phyloP scores from a whole-genome alignment of 108 stramenopile species.

The Cylindrotheca closterium region DNA sequence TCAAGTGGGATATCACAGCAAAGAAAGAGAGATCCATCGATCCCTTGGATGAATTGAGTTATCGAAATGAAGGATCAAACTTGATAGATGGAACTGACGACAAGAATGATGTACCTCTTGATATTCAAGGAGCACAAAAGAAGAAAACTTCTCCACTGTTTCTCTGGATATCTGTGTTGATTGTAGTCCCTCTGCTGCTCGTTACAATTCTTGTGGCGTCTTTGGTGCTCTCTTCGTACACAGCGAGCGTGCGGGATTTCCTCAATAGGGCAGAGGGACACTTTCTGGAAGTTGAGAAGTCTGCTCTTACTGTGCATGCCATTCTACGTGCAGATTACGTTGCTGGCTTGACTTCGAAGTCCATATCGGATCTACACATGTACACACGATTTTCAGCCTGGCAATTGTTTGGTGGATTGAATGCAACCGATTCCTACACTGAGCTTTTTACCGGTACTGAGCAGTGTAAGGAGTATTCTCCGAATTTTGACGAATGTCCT shows the following conservation, averaged over 20 bases:
- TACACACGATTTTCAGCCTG: conserved; percentile 38
- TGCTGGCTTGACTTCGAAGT: conserved; percentile 12
- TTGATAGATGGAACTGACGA: not conserved
- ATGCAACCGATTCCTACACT: conserved; percentile 10
- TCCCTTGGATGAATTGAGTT: not conserved
- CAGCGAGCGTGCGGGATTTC: conserved; percentile 9
- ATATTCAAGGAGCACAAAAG: not conserved
- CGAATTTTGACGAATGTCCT: conserved; percentile 2
- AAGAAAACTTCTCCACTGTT: conserved; percentile 34
- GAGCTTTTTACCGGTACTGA: conserved; percentile 24
- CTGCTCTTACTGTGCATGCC: conserved; percentile 10
- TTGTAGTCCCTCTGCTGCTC: conserved; percentile 37
- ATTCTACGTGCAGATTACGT: conserved; percentile 25
- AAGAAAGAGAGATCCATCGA: not conserved
- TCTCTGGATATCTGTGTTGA: conserved; percentile 39
- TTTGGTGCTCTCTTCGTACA: conserved; percentile 16
- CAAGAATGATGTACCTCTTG: not conserved
- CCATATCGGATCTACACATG: conserved; percentile 31
- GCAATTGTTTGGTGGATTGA: conserved; percentile 43
- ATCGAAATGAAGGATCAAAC: conserved; percentile 8
- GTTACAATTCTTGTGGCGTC: conserved; percentile 27
- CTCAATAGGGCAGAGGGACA: conserved; percentile 20
- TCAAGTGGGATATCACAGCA: conserved; percentile 3
- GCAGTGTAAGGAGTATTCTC: conserved; percentile 29
- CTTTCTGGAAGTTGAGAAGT: conserved; percentile 14